Evolutionary conservation across 1,284 basidiomycete genomes (phyloP).

Genomic region (Schizophyllum amplum): DNA sequence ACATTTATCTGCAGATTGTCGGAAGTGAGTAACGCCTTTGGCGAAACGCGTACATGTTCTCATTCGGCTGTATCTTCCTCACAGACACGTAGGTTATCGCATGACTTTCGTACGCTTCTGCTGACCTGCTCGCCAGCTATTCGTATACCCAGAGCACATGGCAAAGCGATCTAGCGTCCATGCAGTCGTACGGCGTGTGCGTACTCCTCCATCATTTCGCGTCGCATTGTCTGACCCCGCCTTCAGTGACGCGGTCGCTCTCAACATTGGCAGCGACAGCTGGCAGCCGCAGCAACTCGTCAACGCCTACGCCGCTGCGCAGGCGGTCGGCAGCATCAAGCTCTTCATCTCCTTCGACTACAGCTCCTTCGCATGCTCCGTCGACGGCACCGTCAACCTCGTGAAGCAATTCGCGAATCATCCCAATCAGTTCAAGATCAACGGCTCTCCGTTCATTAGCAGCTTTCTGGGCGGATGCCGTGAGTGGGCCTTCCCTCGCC

Average conservation of each 20-base stretch:
- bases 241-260: slow-evolving; percentile 34
- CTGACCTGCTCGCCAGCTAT: slow-evolving; percentile 20
- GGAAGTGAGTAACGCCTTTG: slow-evolving; percentile 27
- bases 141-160: slow-evolving; percentile 29
- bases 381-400: slow-evolving; percentile 23
- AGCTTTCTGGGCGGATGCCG: slow-evolving; percentile 31
- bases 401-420: slow-evolving; percentile 25
- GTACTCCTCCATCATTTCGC: slow-evolving; percentile 10
- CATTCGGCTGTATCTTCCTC: no score
- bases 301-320: slow-evolving; percentile 31
- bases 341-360: slow-evolving; percentile 38
- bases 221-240: not conserved
- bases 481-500: not conserved
- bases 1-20: slow-evolving; percentile 26
- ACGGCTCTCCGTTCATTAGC: slow-evolving; percentile 31
- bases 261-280: slow-evolving; percentile 31
- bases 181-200: slow-evolving; percentile 31
- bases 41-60: slow-evolving; percentile 3
- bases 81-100: slow-evolving; percentile 30
- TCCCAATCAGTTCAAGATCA: slow-evolving; percentile 31
- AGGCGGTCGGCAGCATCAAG: slow-evolving; percentile 22
- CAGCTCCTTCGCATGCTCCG: slow-evolving; percentile 28
- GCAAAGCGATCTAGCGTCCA: slow-evolving; percentile 29
- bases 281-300: slow-evolving; percentile 33
- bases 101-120: not conserved